Evolutionary conservation across 805 yeast species (phyloP).

Genomic region (Candida taoyuanica): DNA sequence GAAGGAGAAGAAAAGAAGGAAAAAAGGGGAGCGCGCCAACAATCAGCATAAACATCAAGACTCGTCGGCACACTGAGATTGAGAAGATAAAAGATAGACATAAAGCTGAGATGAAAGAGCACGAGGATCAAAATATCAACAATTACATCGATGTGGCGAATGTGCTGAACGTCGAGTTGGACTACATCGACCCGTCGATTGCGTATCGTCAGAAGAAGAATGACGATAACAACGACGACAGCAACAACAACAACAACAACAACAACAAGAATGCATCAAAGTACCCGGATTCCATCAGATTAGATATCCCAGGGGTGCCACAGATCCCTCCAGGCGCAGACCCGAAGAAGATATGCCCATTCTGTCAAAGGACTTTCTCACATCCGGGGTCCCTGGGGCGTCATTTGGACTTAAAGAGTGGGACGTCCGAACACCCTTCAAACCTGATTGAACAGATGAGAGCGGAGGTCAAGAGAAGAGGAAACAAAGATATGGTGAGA

Average conservation of each 20-base stretch:
- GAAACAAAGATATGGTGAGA: slow-evolving; percentile 39
- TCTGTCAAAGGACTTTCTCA: slow-evolving; percentile 50
- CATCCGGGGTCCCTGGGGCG: slow-evolving; percentile 58
- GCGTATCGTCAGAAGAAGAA: slow-evolving; percentile 3
- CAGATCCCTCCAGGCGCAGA: slow-evolving; percentile 28
- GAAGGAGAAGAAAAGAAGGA: too few relatives aligned
- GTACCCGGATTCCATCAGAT: slow-evolving; percentile 9
- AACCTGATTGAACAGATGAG: slow-evolving; percentile 43
- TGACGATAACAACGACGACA: too few relatives aligned
- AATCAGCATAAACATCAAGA: slow-evolving; percentile 6
- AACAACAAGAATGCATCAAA: too few relatives aligned
- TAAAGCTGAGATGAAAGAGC: slow-evolving; percentile 1
- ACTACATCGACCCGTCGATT: slow-evolving; percentile 8
- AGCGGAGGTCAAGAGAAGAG: slow-evolving; percentile 47
- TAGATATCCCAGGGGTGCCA: slow-evolving; percentile 19
- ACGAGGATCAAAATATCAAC: slow-evolving; percentile 5
- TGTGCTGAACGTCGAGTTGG: slow-evolving; percentile 6
- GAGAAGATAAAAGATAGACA: too few relatives aligned
- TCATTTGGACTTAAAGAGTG: slow-evolving; percentile 53
- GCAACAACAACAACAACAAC: slow-evolving; percentile 2
- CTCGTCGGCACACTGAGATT: slow-evolving; percentile 2
- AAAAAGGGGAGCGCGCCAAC: too few relatives aligned
- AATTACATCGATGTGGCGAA: slow-evolving; percentile 7
- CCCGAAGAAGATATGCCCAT: slow-evolving; percentile 38
- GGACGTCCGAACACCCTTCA: slow-evolving; percentile 47